phyloP scores from a whole-genome alignment of 768 basidiomycete genomes.

The Termitomyces eurrhizus region DNA sequence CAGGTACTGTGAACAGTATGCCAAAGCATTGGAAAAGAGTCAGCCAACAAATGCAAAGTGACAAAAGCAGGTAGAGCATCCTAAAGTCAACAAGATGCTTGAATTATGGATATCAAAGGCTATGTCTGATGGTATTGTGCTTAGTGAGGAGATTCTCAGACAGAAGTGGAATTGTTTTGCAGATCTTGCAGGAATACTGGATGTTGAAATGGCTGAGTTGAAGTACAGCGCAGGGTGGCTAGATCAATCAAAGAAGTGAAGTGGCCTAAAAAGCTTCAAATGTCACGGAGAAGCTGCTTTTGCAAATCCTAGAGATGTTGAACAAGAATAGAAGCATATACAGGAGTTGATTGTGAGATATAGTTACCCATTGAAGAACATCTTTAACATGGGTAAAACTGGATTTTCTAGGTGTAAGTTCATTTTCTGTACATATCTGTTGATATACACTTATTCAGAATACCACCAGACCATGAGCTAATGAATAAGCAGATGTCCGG shows the following conservation, averaged over 20 bases:
- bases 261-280: too few species aligned
- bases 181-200: conserved; percentile 23
- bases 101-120: conserved; percentile 17
- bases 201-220: conserved; percentile 15
- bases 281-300: too few species aligned
- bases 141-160: conserved; percentile 31
- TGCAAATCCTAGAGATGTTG: too few species aligned
- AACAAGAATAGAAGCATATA: conserved; percentile 5
- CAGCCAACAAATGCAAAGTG: background rate
- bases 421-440: too few species aligned
- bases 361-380: too few species aligned
- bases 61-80: background rate
- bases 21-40: background rate
- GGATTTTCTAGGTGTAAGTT: too few species aligned
- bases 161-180: conserved; percentile 33
- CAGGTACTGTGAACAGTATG: background rate
- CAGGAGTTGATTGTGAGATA: conserved; percentile 19
- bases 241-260: too few species aligned
- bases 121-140: conserved; percentile 22
- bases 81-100: conserved; percentile 10
- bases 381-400: too few species aligned
- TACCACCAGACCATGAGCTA: too few species aligned
- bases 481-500: too few species aligned
- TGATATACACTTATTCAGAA: too few species aligned
- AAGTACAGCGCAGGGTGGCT: conserved; percentile 17